Evolutionary conservation across 2,329 filamentous ascomycete species (phyloP).

Genomic region (Cyphellophora europaea): DNA sequence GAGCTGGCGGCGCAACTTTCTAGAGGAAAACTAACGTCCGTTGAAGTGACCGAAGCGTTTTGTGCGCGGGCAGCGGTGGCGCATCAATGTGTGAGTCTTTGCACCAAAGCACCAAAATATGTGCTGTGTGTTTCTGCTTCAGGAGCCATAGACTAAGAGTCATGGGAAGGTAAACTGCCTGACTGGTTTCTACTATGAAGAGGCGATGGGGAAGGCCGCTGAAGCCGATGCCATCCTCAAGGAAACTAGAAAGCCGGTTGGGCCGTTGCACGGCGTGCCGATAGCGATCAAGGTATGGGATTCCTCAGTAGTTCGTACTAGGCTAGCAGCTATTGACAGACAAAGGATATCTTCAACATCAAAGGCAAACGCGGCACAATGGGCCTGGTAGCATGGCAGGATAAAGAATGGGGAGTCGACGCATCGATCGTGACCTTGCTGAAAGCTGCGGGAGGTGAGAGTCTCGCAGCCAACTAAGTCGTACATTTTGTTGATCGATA

Average conservation of each 20-base stretch:
- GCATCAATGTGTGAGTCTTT: constrained; percentile 9
- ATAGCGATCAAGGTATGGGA: constrained; percentile 35
- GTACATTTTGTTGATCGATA: not conserved
- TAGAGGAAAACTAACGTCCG: constrained; percentile 32
- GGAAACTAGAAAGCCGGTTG: constrained; percentile 8
- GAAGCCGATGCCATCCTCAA: constrained; percentile 35
- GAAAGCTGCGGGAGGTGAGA: constrained; percentile 20
- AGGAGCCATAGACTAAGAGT: too few species aligned
- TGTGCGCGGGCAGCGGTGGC: constrained; percentile 45
- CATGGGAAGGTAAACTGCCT: constrained; percentile 27
- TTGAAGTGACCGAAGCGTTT: constrained; percentile 43
- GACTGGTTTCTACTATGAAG: constrained; percentile 42
- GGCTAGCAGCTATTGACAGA: too few species aligned
- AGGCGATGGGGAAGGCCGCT: constrained; percentile 37
- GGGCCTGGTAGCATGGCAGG: constrained; percentile 22
- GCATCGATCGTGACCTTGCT: constrained; percentile 21
- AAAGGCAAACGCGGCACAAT: constrained; percentile 19
- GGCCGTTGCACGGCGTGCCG: constrained; percentile 45
- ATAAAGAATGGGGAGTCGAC: constrained; percentile 17
- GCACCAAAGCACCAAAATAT: not conserved
- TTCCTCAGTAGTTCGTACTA: constrained; percentile 27
- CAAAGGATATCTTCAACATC: constrained; percentile 15
- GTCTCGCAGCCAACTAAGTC: too few species aligned
- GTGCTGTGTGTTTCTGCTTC: not conserved
- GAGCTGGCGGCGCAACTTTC: constrained; percentile 33